Base-by-base conservation (phyloP, 2,329 filamentous ascomycete genomes). In the Cercospora zeae-maydis region DNA sequence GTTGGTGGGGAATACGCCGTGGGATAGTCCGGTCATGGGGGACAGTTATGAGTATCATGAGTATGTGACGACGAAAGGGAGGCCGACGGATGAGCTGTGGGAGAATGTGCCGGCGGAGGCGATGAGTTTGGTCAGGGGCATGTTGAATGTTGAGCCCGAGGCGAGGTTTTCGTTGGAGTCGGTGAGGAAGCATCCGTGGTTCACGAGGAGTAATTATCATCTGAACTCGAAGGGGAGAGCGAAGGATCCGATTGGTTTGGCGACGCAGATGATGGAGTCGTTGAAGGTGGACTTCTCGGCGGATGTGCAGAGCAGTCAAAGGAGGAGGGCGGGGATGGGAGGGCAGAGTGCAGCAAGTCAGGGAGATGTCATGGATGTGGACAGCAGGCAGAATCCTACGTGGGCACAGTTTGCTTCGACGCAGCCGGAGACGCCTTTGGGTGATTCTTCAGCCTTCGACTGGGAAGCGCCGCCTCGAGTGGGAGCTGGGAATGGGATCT, bases 1-100 rank as follows among this genome's bases (percentile, higher is more conserved):
- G 3, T 81, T 99, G 3, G 92, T 96, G 1, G 95, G 95, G 9
- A 99, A 99, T 74, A 99, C 95, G 1, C 95, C 95, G 0, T 99
- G 95, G 95, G 95, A 98, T 73, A 91, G 95, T 74, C 95, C 95
- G 0, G 70, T 73, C 16, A 93, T 92, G 2, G 80, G 84, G 36
- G 83, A 86, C 62, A 97, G 92, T 75, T 96, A 91, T 81, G 95
- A 99, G 77, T 99, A 90, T 70, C 86, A 90, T 70, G 92, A 97
- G 76, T 99, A 96, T 74, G 81, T 90, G 42, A 85, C 86, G 63
- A 91, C 87, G 1, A 88, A 88, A 58, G 91, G 92, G n/a, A 86
- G 88, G 67, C 73, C 73, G 6, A 93, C 91, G 67, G 95, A 99
- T 74, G 88, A 91, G 60, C 81, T 98, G 1, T 99, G 95, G 95